Percentiles rank a stretch among this genome's conserved stretches.
phyloP scores from a whole-genome alignment of 352 stramenopile species.

The Globisporangium irregulare region DNA sequence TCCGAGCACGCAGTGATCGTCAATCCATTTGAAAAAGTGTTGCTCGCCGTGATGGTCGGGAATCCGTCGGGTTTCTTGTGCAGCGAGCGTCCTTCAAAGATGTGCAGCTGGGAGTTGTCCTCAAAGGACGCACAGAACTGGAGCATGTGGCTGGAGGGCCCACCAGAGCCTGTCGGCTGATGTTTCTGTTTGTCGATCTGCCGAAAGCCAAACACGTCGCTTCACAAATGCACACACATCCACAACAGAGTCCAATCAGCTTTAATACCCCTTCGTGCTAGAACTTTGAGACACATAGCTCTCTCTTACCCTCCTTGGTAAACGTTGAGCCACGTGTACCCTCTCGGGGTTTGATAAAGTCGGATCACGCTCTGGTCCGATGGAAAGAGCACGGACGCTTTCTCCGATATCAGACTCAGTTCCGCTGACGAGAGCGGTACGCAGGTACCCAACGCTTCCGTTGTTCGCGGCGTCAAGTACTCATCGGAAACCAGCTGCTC shows the following conservation, averaged over 20 bases:
- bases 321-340: conserved; percentile 59
- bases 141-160: conserved; percentile 11
- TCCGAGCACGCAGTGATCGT: conserved; percentile 56
- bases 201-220: conserved; percentile 62
- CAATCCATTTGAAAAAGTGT: conserved; percentile 53
- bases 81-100: conserved; percentile 30
- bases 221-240: conserved; percentile 11
- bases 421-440: conserved; percentile 53
- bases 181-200: conserved; percentile 11
- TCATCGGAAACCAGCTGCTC: conserved; percentile 36
- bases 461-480: conserved; percentile 65
- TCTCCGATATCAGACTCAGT: conserved; percentile 38
- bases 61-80: conserved; percentile 52
- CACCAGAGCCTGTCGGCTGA: not conserved
- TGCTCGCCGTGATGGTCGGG: conserved; percentile 34
- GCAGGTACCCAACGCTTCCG: conserved; percentile 34
- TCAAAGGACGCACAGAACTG: conserved; percentile 58
- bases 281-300: not conserved
- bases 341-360: conserved; percentile 40
- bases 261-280: not conserved
- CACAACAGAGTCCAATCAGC: not conserved
- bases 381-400: conserved; percentile 54
- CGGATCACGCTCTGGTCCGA: conserved; percentile 66
- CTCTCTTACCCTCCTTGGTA: conserved; percentile 44
- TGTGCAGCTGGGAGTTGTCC: conserved; percentile 46